Conservation (phyloP, 306 rosid genomes). For the barrel medic (Medicago truncatula) region DNA sequence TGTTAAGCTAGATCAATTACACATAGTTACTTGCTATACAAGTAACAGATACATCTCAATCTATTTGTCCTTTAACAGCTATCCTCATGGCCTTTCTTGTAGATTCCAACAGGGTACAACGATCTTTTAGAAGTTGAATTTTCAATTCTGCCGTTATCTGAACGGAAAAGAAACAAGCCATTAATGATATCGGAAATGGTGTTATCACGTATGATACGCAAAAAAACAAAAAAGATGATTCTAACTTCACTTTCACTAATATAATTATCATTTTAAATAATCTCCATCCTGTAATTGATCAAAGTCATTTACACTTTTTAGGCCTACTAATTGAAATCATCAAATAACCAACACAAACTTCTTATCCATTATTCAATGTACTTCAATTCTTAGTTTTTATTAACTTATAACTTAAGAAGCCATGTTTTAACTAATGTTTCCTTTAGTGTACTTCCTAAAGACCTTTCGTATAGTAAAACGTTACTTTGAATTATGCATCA, state of each 20-base stretch:
- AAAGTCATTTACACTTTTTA: slow-evolving; percentile 27
- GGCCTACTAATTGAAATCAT: slow-evolving; percentile 16
- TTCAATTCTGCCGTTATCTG: slow-evolving; percentile 66
- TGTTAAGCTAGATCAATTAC: no score
- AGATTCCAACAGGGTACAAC: slow-evolving; percentile 45
- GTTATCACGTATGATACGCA: background rate
- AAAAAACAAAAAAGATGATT: slow-evolving; percentile 26
- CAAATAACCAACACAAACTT: slow-evolving; percentile 35
- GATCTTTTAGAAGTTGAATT: slow-evolving; percentile 65
- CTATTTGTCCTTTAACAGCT: no score
- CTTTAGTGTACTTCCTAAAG: background rate
- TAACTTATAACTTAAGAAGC: no score
- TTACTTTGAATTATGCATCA: slow-evolving; percentile 5
- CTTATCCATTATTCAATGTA: slow-evolving; percentile 5
- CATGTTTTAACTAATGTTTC: background rate
- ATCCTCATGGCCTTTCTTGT: slow-evolving; percentile 75
- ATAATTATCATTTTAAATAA: background rate
- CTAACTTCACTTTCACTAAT: background rate
- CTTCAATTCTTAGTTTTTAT: slow-evolving; percentile 6
- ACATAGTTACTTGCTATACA: no score
- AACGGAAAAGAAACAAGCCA: slow-evolving; percentile 38
- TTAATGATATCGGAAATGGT: slow-evolving; percentile 14
- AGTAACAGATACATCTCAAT: no score
- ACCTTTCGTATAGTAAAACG: background rate
- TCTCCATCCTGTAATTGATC: slow-evolving; percentile 8